Evolutionary conservation across 1,139 yeast genomes (phyloP), one percentile per base, ranked within the genome.

Genomic region (Candida neerlandica): DNA sequence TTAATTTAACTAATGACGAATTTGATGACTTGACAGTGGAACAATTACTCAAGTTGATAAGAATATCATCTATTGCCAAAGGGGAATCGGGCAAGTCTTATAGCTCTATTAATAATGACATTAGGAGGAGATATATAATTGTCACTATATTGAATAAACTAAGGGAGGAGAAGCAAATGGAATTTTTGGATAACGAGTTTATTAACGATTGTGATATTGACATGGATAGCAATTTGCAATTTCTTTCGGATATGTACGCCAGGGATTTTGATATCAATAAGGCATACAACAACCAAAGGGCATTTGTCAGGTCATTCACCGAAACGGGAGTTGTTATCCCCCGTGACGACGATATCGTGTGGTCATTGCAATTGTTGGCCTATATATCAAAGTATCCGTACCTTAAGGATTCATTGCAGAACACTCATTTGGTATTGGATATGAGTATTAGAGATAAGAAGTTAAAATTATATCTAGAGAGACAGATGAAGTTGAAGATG

Each of bases 361-460:
- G 97, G 97, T 87, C 96, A 5, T 75, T 94, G 48, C 98, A 94
- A 67, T 76, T 94, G 32, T 70, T 94, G 49, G 98, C 98, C 16
- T 94, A 91, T 66, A 89, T 92, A 45, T 90, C 98, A 9, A 94
- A 94, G 65, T 92, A 92, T 63, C 87, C 97, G 1, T 80, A 84
- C 52, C 73, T 92, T 63, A 88, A 92, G 60, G 85, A 84, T 45
- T 77, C 77, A 39, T 73, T 94, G 48, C 96, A 91, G 57, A 80
- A 80, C 47, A 85, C 96, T 4, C 89, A 87, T 64, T 66, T 81
- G 48, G 76, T 80, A 9, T 70, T 74, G 43, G 84, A 82, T 51
- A 72, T 81, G 77, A 78, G 84, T 54, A 77, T 80, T 23, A 62
- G 79, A 47, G 79, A 75, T 52, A 75, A 75, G 51, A 76, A 73